These are phyloP conservation scores for Moniliophthora roreri DNA, from an alignment of 1,284 basidiomycete genomes.

Conservation along the genomic window DNA sequence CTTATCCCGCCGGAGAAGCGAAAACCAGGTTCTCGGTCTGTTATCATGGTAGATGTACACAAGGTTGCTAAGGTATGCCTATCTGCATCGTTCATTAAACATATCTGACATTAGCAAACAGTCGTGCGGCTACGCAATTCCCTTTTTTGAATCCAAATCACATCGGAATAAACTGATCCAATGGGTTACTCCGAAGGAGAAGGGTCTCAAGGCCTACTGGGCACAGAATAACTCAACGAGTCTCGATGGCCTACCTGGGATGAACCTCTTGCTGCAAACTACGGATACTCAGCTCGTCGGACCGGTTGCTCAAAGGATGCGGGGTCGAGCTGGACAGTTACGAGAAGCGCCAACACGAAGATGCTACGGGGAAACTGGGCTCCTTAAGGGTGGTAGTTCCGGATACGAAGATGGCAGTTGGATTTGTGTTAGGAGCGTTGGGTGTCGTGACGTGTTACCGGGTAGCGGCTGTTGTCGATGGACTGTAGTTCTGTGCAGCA, in stretches of 20 bases:
- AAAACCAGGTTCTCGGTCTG: conserved; percentile 50
- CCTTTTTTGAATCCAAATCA: conserved; percentile 45
- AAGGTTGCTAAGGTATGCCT: conserved; percentile 49
- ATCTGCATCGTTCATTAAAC: not conserved
- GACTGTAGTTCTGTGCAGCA: too few species aligned
- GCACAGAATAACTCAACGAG: not conserved
- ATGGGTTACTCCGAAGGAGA: not conserved
- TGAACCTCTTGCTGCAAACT: not conserved
- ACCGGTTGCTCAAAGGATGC: too few species aligned
- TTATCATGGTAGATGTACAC: conserved; percentile 50
- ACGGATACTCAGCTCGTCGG: not conserved
- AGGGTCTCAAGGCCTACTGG: not conserved
- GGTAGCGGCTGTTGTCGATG: too few species aligned
- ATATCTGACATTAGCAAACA: conserved; percentile 19
- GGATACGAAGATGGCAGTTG: too few species aligned
- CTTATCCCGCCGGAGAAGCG: conserved; percentile 42
- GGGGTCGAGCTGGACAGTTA: too few species aligned
- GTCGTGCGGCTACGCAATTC: conserved; percentile 57
- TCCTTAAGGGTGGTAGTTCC: too few species aligned
- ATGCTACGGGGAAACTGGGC: too few species aligned
- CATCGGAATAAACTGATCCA: conserved; percentile 32
- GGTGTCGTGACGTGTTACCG: too few species aligned
- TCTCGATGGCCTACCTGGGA: not conserved
- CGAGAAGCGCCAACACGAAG: too few species aligned
- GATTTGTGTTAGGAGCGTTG: too few species aligned